These are phyloP conservation scores for Pachyrhizus erosus DNA, from an alignment of 306 rosid genomes.

Conservation along the genomic window DNA sequence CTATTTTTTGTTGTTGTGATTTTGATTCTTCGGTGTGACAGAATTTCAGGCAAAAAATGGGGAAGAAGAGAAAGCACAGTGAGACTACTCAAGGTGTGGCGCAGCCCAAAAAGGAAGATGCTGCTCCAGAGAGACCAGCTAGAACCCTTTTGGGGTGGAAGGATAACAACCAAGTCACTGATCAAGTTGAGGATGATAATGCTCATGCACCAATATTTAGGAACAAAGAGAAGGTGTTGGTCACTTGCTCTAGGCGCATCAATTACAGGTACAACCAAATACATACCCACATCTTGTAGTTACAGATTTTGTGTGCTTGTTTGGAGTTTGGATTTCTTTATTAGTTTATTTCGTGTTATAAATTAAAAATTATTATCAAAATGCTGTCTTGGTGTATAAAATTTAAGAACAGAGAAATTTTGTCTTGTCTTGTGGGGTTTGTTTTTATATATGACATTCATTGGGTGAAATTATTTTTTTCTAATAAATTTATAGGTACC, in stretches of 20 bases:
- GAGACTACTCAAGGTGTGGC: slow-evolving; percentile 50
- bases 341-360: too few species aligned
- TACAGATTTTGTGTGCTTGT: neutral
- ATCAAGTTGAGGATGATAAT: slow-evolving; percentile 39
- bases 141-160: slow-evolving; percentile 92
- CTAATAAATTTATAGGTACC: slow-evolving; percentile 58
- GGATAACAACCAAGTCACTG: slow-evolving; percentile 48
- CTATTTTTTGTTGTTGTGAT: too few species aligned
- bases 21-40: too few species aligned
- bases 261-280: slow-evolving; percentile 62
- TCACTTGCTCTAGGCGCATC: slow-evolving; percentile 95
- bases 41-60: slow-evolving; percentile 54
- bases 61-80: slow-evolving; percentile 85
- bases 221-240: slow-evolving; percentile 91
- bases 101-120: slow-evolving; percentile 56
- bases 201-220: slow-evolving; percentile 57
- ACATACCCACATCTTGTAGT: neutral
- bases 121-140: slow-evolving; percentile 76
- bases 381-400: neutral
- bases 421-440: neutral
- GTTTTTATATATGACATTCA: neutral
- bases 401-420: neutral
- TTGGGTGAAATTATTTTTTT: neutral
- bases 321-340: too few species aligned
- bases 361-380: neutral